Conservation (phyloP, 371 early-diverging fungal genomes). For the Apophysomyces variabilis region DNA sequence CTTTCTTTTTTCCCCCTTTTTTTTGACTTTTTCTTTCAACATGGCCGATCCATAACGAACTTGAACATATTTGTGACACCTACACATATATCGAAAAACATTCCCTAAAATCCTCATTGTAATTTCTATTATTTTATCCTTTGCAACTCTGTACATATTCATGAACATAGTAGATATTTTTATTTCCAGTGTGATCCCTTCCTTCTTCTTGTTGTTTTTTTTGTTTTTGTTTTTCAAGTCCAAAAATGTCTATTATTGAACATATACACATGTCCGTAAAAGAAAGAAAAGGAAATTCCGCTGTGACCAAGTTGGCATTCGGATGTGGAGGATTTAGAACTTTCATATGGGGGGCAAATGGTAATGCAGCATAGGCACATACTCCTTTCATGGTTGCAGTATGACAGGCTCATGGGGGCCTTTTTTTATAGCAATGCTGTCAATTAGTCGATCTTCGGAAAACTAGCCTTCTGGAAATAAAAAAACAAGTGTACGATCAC, state of each 20-base stretch:
- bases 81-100: no score
- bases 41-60: background rate
- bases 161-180: constrained; percentile 1
- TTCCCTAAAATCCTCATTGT: background rate
- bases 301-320: background rate
- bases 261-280: background rate
- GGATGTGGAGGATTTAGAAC: background rate
- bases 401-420: background rate
- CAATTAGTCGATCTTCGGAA: background rate
- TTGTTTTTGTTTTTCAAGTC: background rate
- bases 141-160: background rate
- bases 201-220: no score
- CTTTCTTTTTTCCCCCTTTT: background rate
- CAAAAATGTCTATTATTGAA: background rate
- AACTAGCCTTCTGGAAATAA: background rate
- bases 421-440: background rate
- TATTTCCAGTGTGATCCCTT: background rate
- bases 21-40: background rate
- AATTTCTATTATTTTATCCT: background rate
- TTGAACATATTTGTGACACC: background rate
- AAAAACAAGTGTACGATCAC: background rate
- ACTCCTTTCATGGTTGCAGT: background rate
- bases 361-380: background rate
- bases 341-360: background rate
- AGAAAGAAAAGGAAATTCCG: background rate